Evolutionary conservation across 2,329 filamentous ascomycete species (phyloP).

Genomic region (Hortaea werneckii): DNA sequence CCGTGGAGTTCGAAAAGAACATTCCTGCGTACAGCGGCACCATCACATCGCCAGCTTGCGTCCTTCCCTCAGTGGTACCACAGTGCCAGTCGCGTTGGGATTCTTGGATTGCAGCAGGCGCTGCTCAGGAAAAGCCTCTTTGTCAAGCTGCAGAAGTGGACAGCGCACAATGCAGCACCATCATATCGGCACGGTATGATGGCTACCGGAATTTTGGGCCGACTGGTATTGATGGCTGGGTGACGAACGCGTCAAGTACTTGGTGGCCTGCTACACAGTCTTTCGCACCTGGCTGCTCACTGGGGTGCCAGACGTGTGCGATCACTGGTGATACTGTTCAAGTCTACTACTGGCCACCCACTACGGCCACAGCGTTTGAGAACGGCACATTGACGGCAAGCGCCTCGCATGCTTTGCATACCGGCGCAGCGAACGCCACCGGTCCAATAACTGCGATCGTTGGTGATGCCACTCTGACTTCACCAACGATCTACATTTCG

Average conservation of each 20-base stretch:
- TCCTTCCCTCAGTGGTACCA: slow-evolving; percentile 6
- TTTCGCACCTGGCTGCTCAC: slow-evolving; percentile 9
- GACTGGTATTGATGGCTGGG: slow-evolving; percentile 1
- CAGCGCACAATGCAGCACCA: neutral
- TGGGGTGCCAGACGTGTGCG: slow-evolving; percentile 11
- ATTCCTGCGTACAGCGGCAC: neutral
- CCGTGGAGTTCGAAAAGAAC: neutral
- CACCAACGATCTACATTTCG: slow-evolving; percentile 15
- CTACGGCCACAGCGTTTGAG: slow-evolving; percentile 5
- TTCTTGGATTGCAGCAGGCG: neutral
- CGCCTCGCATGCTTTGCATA: neutral
- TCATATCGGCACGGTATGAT: slow-evolving; percentile 1
- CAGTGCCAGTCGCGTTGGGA: slow-evolving; percentile 9
- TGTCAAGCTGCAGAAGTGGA: neutral
- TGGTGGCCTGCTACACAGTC: slow-evolving; percentile 6
- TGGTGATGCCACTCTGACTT: slow-evolving; percentile 10
- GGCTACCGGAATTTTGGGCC: neutral
- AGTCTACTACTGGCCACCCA: slow-evolving; percentile 11
- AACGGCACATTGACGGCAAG: slow-evolving; percentile 3
- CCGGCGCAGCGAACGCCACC: neutral
- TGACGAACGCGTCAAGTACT: slow-evolving; percentile 2
- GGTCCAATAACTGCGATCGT: slow-evolving; percentile 4
- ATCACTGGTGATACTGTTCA: slow-evolving; percentile 12
- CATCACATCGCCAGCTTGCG: slow-evolving; percentile 5
- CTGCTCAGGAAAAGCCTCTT: neutral